phyloP scores from a whole-genome alignment of 345 rosid species.

The Lumnitzera racemosa region DNA sequence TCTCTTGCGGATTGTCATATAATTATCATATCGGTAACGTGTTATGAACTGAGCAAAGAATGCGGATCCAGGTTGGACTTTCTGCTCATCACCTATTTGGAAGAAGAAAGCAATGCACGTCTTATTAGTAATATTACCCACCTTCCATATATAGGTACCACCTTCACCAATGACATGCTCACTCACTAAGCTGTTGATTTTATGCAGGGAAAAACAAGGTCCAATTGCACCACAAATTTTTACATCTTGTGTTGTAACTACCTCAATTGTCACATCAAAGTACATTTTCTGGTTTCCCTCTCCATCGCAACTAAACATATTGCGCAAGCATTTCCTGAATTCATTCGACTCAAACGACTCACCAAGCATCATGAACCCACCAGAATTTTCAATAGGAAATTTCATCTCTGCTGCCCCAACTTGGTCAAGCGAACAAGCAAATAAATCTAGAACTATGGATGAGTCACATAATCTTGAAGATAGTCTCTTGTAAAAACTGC shows the following conservation, averaged over 20 bases:
- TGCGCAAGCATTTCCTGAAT: slow-evolving; percentile 71
- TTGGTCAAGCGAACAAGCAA: slow-evolving; percentile 95
- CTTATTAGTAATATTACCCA: slow-evolving; percentile 60
- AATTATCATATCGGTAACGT: slow-evolving; percentile 60
- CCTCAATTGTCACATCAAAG: slow-evolving; percentile 82
- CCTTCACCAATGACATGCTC: slow-evolving; percentile 70
- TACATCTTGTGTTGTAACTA: slow-evolving; percentile 77
- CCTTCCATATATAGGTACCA: slow-evolving; percentile 77
- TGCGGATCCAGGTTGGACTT: slow-evolving; percentile 73
- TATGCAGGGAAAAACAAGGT: slow-evolving; percentile 74
- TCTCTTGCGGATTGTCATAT: slow-evolving; percentile 50
- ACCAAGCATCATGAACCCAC: slow-evolving; percentile 85
- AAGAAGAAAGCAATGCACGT: slow-evolving; percentile 87
- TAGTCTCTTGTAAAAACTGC: slow-evolving; percentile 53
- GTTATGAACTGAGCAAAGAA: slow-evolving; percentile 86
- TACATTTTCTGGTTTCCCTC: slow-evolving; percentile 70
- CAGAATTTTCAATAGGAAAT: slow-evolving; percentile 66
- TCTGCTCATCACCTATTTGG: slow-evolving; percentile 54
- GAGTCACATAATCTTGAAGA: slow-evolving; percentile 56
- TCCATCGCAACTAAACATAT: slow-evolving; percentile 57
- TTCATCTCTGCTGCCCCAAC: slow-evolving; percentile 87
- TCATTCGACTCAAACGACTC: slow-evolving; percentile 76
- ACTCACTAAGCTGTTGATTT: slow-evolving; percentile 61
- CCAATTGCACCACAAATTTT: slow-evolving; percentile 86
- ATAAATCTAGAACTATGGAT: slow-evolving; percentile 69